Evolutionary conservation across 2,329 filamentous ascomycete genomes (phyloP), one percentile per base, ranked within the genome.

Genomic region (Coniochaeta prunicola): DNA sequence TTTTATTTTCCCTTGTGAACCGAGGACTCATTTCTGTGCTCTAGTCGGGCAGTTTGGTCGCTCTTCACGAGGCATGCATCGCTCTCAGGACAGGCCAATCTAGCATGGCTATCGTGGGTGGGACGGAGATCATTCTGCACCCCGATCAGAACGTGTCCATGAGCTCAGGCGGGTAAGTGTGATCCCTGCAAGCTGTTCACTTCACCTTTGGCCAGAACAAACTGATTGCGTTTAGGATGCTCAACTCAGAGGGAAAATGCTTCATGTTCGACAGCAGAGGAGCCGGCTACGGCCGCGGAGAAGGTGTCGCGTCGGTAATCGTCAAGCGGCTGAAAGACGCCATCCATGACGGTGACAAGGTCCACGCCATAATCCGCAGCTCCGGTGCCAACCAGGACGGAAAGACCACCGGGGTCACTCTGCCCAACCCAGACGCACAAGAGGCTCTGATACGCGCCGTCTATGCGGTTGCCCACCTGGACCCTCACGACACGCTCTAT

Each of bases 271-370:
- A 72, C 30, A 68, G 73, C 0, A 70, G 68, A 10, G 63, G 71
- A 24, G 77, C 78, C 59, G 78, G 78, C 3, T 81, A 80, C 59
- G 73, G 67, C 0, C 69, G 77, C 19, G 77, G 76, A 1, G 78
- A 81, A 62, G 78, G 76, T 2, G 65, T 74, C 28, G 73, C 66
- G 0, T 66, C 69, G n/a, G 56, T 80, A 8, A 56, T 77, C 1
- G 60, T 81, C 1, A 80, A 80, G 63, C 68, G 67, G 1, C 63
- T 80, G 0, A 13, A 10, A 6, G 7, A 55, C 31, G 67, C 69
- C 38, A 38, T 59, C 12, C 30, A 42, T 13, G 62, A 64, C 48
- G 57, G 58, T 28, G 59, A 62, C 34, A 53, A 45, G 19, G 48
- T 62, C 31, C 57, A 57, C n/a, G 59, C 60, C 6, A 33, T 62